phyloP scores from a whole-genome alignment of 495 filamentous ascomycete genomes.

The Tuber umbilicatum region DNA sequence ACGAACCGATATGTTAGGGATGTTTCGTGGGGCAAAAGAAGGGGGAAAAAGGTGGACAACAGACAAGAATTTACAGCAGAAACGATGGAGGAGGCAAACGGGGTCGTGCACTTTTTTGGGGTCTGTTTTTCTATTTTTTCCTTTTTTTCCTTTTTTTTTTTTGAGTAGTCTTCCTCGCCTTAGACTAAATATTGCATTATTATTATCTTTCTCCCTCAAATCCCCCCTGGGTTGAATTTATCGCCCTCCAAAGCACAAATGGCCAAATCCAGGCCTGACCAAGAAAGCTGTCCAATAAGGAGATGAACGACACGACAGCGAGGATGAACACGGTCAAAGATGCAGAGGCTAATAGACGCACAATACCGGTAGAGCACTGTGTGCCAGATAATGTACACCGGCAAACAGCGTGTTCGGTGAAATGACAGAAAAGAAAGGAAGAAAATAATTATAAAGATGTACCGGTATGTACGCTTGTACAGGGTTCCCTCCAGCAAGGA shows the following conservation, averaged over 20 bases:
- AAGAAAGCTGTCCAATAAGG: slow-evolving; percentile 3
- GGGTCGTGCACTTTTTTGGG: background rate
- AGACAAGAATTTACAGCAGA: background rate
- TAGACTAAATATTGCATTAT: background rate
- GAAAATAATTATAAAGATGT: background rate
- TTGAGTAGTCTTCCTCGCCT: background rate
- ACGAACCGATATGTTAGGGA: slow-evolving; percentile 4
- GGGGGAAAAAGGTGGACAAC: background rate
- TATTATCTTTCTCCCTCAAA: background rate
- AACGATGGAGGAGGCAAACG: slow-evolving; percentile 1
- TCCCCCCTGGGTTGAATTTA: background rate
- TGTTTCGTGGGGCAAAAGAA: background rate
- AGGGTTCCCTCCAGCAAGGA: background rate
- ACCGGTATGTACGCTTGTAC: background rate
- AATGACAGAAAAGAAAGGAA: background rate
- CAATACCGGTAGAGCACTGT: background rate
- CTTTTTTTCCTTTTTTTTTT: background rate
- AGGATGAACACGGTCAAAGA: slow-evolving; percentile 1
- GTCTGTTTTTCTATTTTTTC: background rate
- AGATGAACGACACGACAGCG: slow-evolving; percentile 2
- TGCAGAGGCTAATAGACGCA: slow-evolving; percentile 3
- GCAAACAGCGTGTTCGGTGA: background rate
- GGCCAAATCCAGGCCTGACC: background rate
- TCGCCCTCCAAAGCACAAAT: background rate
- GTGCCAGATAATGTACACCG: background rate